Percentiles rank a stretch among this genome's conserved stretches.
These are phyloP conservation scores for Solanum bukasovii DNA, from an alignment of 257 asterid genomes.

Conservation along the genomic window DNA sequence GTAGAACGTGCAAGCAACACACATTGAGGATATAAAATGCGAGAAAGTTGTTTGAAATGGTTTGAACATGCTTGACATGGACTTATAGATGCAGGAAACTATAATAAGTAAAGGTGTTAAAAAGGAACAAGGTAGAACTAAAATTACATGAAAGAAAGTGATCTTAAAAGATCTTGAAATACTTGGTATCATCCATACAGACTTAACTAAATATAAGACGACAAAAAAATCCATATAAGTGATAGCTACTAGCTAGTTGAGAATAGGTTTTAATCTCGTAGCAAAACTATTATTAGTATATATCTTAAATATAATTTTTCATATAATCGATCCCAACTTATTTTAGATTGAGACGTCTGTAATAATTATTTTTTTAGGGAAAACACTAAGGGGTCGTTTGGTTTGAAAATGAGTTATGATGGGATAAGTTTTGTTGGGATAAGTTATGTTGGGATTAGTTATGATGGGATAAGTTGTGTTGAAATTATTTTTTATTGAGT, in stretches of 20 bases:
- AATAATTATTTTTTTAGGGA: background rate
- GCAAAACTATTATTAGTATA: background rate
- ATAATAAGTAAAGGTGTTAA: background rate
- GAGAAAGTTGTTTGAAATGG: background rate
- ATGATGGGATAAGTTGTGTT: too few relatives aligned
- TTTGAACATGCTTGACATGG: background rate
- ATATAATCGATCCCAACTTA: background rate
- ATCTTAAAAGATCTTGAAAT: background rate
- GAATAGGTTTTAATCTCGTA: background rate
- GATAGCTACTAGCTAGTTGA: background rate
- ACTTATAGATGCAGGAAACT: background rate
- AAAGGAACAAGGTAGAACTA: background rate
- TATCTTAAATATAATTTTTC: too few relatives aligned
- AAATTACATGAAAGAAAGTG: background rate
- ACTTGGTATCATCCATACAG: background rate
- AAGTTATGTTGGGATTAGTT: too few relatives aligned
- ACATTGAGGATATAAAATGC: background rate
- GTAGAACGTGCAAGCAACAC: background rate
- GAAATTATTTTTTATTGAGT: too few relatives aligned
- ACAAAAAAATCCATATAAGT: background rate
- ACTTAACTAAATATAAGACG: background rate
- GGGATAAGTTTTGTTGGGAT: too few relatives aligned
- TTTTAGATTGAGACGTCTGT: background rate
- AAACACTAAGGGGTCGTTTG: background rate
- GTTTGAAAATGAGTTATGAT: too few relatives aligned